Evolutionary conservation across 352 stramenopile species (phyloP).

Genomic region (Phytophthora europaea): DNA sequence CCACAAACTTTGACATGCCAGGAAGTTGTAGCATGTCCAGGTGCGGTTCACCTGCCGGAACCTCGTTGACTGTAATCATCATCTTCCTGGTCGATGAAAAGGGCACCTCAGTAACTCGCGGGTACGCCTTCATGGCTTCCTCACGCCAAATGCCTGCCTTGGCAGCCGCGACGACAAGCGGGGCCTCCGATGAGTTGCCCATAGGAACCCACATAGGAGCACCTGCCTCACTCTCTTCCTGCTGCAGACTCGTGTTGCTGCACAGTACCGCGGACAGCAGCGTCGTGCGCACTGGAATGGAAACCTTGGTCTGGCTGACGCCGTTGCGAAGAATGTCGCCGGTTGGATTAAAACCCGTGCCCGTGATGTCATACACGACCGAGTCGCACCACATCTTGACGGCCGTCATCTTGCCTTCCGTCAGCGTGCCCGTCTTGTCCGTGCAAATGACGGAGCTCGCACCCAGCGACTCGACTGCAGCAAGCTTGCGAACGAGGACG

Average conservation of each 20-base stretch:
- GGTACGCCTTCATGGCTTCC: conserved; percentile 54
- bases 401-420: conserved; percentile 84
- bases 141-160: conserved; percentile 73
- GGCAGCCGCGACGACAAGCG: conserved; percentile 68
- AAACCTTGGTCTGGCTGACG: conserved; percentile 56
- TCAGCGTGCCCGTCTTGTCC: conserved; percentile 97
- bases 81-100: conserved; percentile 96
- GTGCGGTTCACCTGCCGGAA: conserved; percentile 36
- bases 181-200: conserved; percentile 79
- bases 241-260: conserved; percentile 75
- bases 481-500: conserved; percentile 87
- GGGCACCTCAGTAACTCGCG: conserved; percentile 87
- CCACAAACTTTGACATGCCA: conserved; percentile 50
- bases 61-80: conserved; percentile 89
- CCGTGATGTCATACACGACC: conserved; percentile 63
- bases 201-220: conserved; percentile 57
- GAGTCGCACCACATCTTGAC: conserved; percentile 81
- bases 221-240: conserved; percentile 57
- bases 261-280: conserved; percentile 71
- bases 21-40: conserved; percentile 60
- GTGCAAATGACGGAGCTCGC: conserved; percentile 94
- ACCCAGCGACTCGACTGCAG: conserved; percentile 83
- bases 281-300: conserved; percentile 51
- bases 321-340: conserved; percentile 64
- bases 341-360: conserved; percentile 56